These are phyloP conservation scores for Salvia miltiorrhiza DNA, from an alignment of 257 asterid genomes.

Conservation along the genomic window DNA sequence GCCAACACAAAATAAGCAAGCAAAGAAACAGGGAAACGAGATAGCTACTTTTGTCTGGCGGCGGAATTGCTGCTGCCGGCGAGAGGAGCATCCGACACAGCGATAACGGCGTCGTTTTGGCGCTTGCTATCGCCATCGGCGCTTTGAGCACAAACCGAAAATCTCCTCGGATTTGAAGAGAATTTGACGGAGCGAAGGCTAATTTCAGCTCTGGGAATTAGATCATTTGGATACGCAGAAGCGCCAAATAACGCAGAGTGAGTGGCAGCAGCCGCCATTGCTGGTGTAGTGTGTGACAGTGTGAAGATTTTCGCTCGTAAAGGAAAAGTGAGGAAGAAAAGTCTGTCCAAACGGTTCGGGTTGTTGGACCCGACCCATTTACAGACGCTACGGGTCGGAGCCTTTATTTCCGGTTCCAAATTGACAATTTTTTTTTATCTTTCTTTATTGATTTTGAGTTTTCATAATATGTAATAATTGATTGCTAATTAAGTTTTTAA, in stretches of 20 bases:
- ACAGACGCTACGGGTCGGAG: no score
- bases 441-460: no score
- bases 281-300: conserved; percentile 6
- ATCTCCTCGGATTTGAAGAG: conserved; percentile 19
- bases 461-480: no score
- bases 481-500: no score
- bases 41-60: conserved; percentile 29
- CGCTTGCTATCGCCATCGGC: conserved; percentile 34
- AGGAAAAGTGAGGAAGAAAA: not conserved
- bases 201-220: conserved; percentile 12
- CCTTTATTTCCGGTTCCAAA: no score
- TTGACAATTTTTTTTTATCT: no score
- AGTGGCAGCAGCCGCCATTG: conserved; percentile 49
- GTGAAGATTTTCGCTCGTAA: not conserved
- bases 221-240: conserved; percentile 9
- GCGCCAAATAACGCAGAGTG: conserved; percentile 23
- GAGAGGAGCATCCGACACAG: conserved; percentile 38
- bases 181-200: conserved; percentile 13
- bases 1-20: not conserved
- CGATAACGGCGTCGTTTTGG: conserved; percentile 27
- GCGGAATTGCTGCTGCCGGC: conserved; percentile 22
- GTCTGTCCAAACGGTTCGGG: not conserved
- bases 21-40: not conserved
- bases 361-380: not conserved
- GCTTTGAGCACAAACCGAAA: conserved; percentile 41